Evolutionary conservation across 441 rosid species (phyloP).

Genomic region (Syzygium malaccense): DNA sequence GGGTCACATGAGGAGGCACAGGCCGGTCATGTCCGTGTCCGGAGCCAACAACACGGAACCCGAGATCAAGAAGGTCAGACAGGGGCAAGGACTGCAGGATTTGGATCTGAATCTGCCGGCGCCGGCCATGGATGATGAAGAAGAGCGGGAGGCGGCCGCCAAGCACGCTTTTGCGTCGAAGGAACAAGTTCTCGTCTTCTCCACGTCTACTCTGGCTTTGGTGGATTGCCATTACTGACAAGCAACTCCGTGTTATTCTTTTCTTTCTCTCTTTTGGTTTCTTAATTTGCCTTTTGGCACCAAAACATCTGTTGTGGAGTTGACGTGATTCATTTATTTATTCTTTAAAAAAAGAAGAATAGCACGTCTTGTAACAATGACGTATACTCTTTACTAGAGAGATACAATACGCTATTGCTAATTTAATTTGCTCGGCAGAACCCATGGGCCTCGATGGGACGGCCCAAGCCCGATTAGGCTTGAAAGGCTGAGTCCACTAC

Average conservation of each 20-base stretch:
- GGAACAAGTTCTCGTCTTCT: slow-evolving; percentile 28
- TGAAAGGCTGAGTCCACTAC: neutral
- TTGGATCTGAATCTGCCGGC: slow-evolving; percentile 42
- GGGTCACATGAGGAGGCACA: slow-evolving; percentile 68
- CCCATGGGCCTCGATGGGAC: neutral
- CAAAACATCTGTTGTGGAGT: neutral
- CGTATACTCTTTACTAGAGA: neutral
- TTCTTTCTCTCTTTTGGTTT: neutral
- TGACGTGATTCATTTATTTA: neutral
- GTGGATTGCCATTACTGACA: slow-evolving; percentile 32
- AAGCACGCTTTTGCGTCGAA: slow-evolving; percentile 18
- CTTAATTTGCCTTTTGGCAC: neutral
- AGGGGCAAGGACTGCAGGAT: slow-evolving; percentile 13
- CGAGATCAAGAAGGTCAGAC: neutral
- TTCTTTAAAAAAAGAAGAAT: neutral
- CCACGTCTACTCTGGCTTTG: slow-evolving; percentile 26
- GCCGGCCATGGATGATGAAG: slow-evolving; percentile 19
- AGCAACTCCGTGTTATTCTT: neutral
- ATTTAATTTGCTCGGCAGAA: neutral
- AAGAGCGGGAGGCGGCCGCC: slow-evolving; percentile 7
- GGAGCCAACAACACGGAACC: neutral
- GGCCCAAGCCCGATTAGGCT: neutral
- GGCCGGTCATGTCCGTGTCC: slow-evolving; percentile 6
- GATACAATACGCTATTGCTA: neutral
- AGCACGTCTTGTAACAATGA: neutral